Percentiles rank a stretch among this genome's conserved stretches.
Evolutionary conservation across 768 basidiomycete genomes (phyloP).

Genomic region (Wakefieldia striispora): DNA sequence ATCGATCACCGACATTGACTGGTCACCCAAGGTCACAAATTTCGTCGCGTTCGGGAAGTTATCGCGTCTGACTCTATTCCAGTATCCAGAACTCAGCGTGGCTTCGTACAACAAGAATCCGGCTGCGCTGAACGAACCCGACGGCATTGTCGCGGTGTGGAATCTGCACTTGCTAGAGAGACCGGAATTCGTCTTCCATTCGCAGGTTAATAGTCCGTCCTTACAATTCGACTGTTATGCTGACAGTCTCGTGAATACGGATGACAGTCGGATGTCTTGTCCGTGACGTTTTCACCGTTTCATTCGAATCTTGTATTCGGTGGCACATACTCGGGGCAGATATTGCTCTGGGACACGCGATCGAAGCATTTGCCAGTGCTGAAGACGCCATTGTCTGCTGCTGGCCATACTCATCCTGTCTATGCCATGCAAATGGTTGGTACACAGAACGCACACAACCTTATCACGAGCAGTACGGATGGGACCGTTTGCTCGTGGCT

Average conservation of each 20-base stretch:
- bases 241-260: constrained; percentile 1
- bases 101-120: constrained; percentile 99
- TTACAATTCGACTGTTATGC: background rate
- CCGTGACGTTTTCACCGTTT: constrained; percentile 95
- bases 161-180: constrained; percentile 93
- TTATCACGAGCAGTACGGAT: constrained; percentile 96
- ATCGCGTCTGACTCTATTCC: background rate
- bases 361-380: constrained; percentile 94
- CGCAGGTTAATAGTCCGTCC: constrained; percentile 63
- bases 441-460: constrained; percentile 96
- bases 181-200: constrained; percentile 98
- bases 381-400: constrained; percentile 93
- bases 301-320: constrained; percentile 97
- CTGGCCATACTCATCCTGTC: constrained; percentile 97
- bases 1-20: constrained; percentile 94
- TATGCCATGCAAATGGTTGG: constrained; percentile 99
- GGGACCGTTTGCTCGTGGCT: constrained; percentile 97
- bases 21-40: constrained; percentile 88
- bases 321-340: constrained; percentile 99
- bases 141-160: constrained; percentile 97
- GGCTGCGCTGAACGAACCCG: constrained; percentile 89
- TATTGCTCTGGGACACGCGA: constrained; percentile 96
- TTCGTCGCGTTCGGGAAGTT: background rate
- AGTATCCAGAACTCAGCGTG: constrained; percentile 95
- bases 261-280: constrained; percentile 90